These are phyloP conservation scores for Aspergillus pseudoglaucus DNA, from an alignment of 2,329 filamentous ascomycete species.

Conservation along the genomic window DNA sequence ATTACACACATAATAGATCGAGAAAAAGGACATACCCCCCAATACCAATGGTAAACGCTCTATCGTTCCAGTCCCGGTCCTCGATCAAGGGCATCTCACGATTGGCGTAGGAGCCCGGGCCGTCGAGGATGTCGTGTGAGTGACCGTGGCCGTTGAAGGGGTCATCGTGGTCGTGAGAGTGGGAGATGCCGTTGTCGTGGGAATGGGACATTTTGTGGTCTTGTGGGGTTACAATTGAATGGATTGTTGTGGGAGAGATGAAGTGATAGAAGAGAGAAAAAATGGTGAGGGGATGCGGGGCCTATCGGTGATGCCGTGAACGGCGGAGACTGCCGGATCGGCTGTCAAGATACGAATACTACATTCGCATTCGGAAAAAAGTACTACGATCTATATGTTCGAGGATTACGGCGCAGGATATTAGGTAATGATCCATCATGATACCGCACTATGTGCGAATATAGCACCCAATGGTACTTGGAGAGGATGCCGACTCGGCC, in stretches of 20 bases:
- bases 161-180: slow-evolving; percentile 38
- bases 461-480: too few relatives aligned
- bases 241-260: not conserved
- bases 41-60: slow-evolving; percentile 95
- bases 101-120: slow-evolving; percentile 80
- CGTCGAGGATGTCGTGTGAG: slow-evolving; percentile 89
- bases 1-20: not conserved
- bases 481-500: too few relatives aligned
- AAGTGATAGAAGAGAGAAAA: not conserved
- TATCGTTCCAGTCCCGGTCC: slow-evolving; percentile 76
- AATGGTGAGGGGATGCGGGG: too few relatives aligned
- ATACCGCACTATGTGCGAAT: too few relatives aligned
- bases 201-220: slow-evolving; percentile 1
- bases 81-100: slow-evolving; percentile 92
- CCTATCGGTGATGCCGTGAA: too few relatives aligned
- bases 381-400: too few relatives aligned
- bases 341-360: too few relatives aligned
- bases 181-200: slow-evolving; percentile 22
- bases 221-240: not conserved
- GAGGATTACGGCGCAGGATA: too few relatives aligned
- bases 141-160: slow-evolving; percentile 69
- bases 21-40: slow-evolving; percentile 62
- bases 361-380: too few relatives aligned
- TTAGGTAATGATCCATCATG: too few relatives aligned
- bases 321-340: too few relatives aligned